Conservation (phyloP, 805 yeast genomes). For the Yarrowia bubula region DNA sequence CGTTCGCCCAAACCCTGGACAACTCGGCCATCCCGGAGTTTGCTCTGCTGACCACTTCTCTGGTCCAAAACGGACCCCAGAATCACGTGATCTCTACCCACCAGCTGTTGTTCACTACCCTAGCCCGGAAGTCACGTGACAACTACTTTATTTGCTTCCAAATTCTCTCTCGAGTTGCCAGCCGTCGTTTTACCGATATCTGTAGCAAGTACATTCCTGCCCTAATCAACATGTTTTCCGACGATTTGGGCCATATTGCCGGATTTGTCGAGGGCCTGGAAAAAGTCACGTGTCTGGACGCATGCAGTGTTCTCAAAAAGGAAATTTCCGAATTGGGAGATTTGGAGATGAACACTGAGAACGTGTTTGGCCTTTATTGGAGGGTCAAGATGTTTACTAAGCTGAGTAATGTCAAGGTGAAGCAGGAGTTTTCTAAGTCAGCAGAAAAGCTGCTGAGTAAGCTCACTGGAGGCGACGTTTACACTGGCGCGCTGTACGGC, state of each 20-base stretch:
- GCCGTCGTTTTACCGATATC: not conserved
- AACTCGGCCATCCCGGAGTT: not conserved
- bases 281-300: not conserved
- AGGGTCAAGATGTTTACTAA: slow-evolving; percentile 2
- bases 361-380: slow-evolving; percentile 4
- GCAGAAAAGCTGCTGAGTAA: not conserved
- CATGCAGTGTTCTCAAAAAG: not conserved
- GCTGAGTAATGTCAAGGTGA: not conserved
- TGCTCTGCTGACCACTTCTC: not conserved
- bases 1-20: not conserved
- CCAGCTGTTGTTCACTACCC: not conserved
- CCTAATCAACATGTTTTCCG: not conserved
- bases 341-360: not conserved
- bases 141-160: not conserved
- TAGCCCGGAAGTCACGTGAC: not conserved
- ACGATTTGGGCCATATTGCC: not conserved
- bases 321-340: not conserved
- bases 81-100: not conserved
- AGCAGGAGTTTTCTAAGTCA: not conserved
- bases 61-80: not conserved
- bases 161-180: not conserved
- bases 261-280: not conserved
- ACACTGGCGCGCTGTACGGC: slow-evolving; percentile 8
- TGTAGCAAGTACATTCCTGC: slow-evolving; percentile 7
- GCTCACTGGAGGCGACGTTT: not conserved